Percentiles rank a stretch among this genome's conserved stretches.
Evolutionary conservation across 371 early-diverging fungal genomes (phyloP).

Genomic region (Sporodiniella umbellata): DNA sequence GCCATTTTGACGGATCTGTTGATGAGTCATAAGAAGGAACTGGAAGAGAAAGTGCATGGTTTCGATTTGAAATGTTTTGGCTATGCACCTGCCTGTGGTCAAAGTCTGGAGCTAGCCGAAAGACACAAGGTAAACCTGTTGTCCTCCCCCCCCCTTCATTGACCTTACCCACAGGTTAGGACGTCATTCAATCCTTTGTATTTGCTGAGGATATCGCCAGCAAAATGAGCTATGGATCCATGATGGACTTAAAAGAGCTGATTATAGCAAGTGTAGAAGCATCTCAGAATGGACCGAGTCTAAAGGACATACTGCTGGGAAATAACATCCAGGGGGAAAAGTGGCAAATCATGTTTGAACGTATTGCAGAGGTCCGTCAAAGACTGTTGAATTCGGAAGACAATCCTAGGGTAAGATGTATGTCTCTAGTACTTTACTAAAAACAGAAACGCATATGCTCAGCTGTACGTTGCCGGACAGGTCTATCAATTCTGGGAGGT

Average conservation of each 20-base stretch:
- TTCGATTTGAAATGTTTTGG: conserved; percentile 41
- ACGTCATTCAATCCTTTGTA: conserved; percentile 42
- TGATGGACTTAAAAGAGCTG: conserved; percentile 49
- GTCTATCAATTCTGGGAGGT: conserved; percentile 53
- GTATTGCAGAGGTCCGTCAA: conserved; percentile 33
- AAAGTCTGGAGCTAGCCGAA: conserved; percentile 41
- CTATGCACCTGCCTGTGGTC: conserved; percentile 48
- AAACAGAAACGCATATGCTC: not conserved
- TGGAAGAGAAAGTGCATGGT: conserved; percentile 31
- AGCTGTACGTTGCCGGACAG: conserved; percentile 48
- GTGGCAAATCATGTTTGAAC: conserved; percentile 40
- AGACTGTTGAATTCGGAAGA: conserved; percentile 30
- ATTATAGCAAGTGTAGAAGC: conserved; percentile 47
- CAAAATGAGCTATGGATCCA: conserved; percentile 47
- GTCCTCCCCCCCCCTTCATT: not conserved
- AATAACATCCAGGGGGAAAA: conserved; percentile 25
- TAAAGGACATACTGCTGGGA: conserved; percentile 36
- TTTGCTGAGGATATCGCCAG: conserved; percentile 52
- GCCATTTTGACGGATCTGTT: conserved; percentile 78
- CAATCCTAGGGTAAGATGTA: conserved; percentile 39
- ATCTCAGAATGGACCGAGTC: conserved; percentile 21
- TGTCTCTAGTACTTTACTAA: not conserved
- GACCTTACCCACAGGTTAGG: conserved; percentile 14
- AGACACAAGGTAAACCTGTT: conserved; percentile 29
- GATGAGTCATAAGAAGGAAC: conserved; percentile 56